Conservation (phyloP, 306 rosid species). For the Acacia acuminata region DNA sequence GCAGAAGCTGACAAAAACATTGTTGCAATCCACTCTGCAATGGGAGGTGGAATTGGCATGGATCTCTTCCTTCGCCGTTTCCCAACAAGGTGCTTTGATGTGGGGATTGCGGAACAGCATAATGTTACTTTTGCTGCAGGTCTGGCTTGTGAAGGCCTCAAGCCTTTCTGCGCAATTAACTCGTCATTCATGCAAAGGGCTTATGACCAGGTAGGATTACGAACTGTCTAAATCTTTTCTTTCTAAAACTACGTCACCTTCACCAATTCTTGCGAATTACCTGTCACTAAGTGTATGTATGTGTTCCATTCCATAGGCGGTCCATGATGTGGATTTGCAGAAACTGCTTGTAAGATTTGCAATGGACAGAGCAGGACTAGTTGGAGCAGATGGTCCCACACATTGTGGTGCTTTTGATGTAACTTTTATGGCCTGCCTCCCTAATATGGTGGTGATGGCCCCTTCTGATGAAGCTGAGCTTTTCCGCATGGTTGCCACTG, state of each 20-base stretch:
- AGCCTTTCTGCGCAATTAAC: constrained; percentile 92
- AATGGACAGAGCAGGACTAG: constrained; percentile 97
- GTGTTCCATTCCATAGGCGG: constrained; percentile 62
- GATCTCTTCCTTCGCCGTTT: constrained; percentile 90
- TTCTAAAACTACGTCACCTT: constrained; percentile 2
- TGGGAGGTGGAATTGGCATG: constrained; percentile 99
- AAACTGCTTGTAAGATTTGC: constrained; percentile 94
- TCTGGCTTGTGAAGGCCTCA: constrained; percentile 87
- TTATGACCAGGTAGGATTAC: constrained; percentile 78
- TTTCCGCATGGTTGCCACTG: constrained; percentile 94
- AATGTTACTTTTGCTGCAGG: constrained; percentile 99
- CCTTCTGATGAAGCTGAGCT: constrained; percentile 97
- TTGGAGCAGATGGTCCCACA: constrained; percentile 98
- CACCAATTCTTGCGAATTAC: background rate
- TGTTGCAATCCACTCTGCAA: constrained; percentile 95
- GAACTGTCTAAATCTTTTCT: background rate
- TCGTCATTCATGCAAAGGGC: constrained; percentile 97
- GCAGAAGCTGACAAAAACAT: constrained; percentile 84
- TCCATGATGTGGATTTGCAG: constrained; percentile 96
- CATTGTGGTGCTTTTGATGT: constrained; percentile 90
- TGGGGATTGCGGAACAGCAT: constrained; percentile 97
- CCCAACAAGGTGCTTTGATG: constrained; percentile 93
- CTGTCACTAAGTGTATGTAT: background rate
- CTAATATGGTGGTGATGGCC: constrained; percentile 99
- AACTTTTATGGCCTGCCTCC: constrained; percentile 96